Percentiles rank a stretch among this genome's conserved stretches.
Evolutionary conservation across 2,329 filamentous ascomycete genomes (phyloP).

Genomic region (Botrytis porri): DNA sequence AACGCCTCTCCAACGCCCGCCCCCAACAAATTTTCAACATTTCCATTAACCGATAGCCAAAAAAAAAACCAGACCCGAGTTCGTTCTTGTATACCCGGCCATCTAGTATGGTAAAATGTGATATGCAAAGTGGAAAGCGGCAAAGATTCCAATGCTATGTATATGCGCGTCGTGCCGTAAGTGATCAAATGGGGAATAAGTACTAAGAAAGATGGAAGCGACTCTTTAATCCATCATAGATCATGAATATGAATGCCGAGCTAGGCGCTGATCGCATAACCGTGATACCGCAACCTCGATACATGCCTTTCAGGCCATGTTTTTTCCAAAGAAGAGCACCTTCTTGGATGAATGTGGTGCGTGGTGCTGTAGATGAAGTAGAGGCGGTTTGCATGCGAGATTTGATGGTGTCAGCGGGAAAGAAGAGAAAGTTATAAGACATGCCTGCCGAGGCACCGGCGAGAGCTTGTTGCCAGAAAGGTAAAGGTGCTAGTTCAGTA

Average conservation of each 20-base stretch:
- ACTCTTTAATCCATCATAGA: constrained; percentile 82
- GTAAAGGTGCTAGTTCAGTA: constrained; percentile 53
- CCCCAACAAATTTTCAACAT: background rate
- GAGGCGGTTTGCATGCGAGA: constrained; percentile 92
- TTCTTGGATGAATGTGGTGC: constrained; percentile 69
- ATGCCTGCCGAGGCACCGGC: constrained; percentile 87
- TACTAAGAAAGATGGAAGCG: constrained; percentile 15
- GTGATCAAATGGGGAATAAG: background rate
- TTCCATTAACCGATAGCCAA: background rate
- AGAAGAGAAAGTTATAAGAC: constrained; percentile 96
- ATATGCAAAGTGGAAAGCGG: background rate
- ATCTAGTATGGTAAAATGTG: background rate
- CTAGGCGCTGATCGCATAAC: constrained; percentile 84
- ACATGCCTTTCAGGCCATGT: constrained; percentile 79
- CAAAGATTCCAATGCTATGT: background rate
- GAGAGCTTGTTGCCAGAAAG: constrained; percentile 81
- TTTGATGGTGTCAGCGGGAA: constrained; percentile 96
- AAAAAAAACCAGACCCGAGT: background rate
- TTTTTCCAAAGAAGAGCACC: constrained; percentile 73
- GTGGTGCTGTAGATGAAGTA: constrained; percentile 45
- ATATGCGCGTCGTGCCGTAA: background rate
- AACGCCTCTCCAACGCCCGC: constrained; percentile 5
- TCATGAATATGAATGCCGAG: constrained; percentile 96
- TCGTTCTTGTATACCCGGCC: background rate
- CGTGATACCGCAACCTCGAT: constrained; percentile 93